Conservation (phyloP, 331 rosid genomes). For the Arachis monticola region DNA sequence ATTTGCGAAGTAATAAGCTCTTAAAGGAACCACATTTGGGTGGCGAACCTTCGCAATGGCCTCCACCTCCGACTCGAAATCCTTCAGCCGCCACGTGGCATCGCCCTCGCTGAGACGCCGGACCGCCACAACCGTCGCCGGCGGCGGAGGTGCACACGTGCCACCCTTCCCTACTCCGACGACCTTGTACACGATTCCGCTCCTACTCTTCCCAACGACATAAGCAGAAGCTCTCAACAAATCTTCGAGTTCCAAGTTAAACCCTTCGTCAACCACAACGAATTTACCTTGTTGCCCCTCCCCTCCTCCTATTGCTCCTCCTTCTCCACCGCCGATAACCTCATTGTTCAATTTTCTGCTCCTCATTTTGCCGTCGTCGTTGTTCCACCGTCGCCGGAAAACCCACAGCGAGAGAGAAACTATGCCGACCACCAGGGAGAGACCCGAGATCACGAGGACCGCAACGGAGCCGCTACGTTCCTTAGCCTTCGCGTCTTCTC, state of each 20-base stretch:
- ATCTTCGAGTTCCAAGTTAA: constrained; percentile 74
- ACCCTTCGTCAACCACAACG: constrained; percentile 70
- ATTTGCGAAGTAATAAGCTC: constrained; percentile 76
- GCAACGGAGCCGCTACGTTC: constrained; percentile 43
- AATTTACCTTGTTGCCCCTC: constrained; percentile 82
- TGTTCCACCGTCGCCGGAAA: constrained; percentile 50
- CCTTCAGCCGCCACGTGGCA: constrained; percentile 76
- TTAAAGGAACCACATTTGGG: constrained; percentile 66
- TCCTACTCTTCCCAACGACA: constrained; percentile 85
- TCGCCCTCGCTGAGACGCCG: constrained; percentile 75
- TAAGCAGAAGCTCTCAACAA: constrained; percentile 87
- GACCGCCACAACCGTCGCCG: constrained; percentile 64
- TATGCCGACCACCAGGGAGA: constrained; percentile 55
- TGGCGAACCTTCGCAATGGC: constrained; percentile 75
- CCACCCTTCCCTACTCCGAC: constrained; percentile 62
- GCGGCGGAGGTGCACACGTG: constrained; percentile 43
- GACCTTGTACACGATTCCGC: constrained; percentile 81
- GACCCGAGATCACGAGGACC: constrained; percentile 56
- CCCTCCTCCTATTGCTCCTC: constrained; percentile 17
- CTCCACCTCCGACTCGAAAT: constrained; percentile 73
- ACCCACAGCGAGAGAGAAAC: constrained; percentile 63
- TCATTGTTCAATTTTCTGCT: constrained; percentile 25
- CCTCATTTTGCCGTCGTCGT: constrained; percentile 52
- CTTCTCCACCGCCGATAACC: constrained; percentile 7
- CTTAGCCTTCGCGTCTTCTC: background rate